Conservation (phyloP, 306 rosid species). For the Alnus rubra region DNA sequence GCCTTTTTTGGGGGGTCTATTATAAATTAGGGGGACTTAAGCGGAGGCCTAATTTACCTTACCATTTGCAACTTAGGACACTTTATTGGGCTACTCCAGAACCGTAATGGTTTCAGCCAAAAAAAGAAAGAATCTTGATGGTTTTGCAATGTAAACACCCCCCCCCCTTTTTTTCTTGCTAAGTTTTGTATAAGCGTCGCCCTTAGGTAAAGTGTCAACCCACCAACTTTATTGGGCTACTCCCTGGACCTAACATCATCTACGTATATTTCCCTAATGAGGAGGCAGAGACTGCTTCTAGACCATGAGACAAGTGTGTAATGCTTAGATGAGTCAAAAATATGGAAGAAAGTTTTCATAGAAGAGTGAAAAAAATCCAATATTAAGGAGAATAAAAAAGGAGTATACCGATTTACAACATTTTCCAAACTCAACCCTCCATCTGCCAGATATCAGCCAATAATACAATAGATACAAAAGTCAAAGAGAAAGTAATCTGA, state of each 20-base stretch:
- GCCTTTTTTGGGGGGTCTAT: too few relatives aligned
- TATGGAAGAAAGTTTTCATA: neutral
- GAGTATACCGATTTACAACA: neutral
- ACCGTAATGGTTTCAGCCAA: neutral
- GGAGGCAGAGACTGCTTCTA: neutral
- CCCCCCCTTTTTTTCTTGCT: neutral
- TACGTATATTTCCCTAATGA: neutral
- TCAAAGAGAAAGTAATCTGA: conserved; percentile 4
- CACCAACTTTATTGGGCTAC: neutral
- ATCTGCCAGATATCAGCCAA: neutral
- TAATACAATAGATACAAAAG: conserved; percentile 1
- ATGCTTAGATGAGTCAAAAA: neutral
- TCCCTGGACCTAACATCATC: neutral
- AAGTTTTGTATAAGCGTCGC: neutral
- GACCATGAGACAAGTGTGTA: neutral
- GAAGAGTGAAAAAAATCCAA: neutral
- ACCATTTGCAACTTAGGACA: neutral
- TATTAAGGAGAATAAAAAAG: neutral
- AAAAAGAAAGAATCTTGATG: neutral
- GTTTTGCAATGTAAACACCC: neutral
- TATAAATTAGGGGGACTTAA: too few relatives aligned
- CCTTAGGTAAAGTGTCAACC: neutral
- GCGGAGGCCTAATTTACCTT: too few relatives aligned
- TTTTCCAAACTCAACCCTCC: neutral
- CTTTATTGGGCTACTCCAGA: too few relatives aligned